A percentile compares a stretch with the other conserved stretches of the same genome.
phyloP scores from a whole-genome alignment of 345 rosid genomes.

The Heritiera fomes region DNA sequence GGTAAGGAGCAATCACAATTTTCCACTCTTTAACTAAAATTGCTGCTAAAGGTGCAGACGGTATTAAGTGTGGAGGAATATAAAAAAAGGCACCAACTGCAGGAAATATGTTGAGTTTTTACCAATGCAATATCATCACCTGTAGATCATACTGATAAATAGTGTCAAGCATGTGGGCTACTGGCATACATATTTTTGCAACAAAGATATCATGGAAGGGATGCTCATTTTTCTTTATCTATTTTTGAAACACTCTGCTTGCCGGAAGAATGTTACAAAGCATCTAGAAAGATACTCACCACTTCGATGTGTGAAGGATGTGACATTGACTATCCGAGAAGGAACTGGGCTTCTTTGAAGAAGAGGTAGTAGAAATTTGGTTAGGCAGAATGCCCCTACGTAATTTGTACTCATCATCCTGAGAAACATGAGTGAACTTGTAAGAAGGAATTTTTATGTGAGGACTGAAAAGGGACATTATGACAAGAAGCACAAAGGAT shows the following conservation, averaged over 20 bases:
- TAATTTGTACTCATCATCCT: slow-evolving; percentile 94
- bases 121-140: not conserved
- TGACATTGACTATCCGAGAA: slow-evolving; percentile 84
- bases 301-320: slow-evolving; percentile 85
- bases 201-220: not conserved
- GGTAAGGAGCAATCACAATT: not conserved
- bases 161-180: not conserved
- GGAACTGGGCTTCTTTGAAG: slow-evolving; percentile 72
- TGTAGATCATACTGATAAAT: not conserved
- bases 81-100: not conserved
- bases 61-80: not conserved
- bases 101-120: not conserved
- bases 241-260: not conserved
- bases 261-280: not conserved
- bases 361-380: slow-evolving; percentile 75
- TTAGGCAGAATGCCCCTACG: slow-evolving; percentile 68
- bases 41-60: not conserved
- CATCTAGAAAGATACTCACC: slow-evolving; percentile 40
- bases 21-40: not conserved
- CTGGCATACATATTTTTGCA: not conserved
- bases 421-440: slow-evolving; percentile 20
- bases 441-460: not conserved
- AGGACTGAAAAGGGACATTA: not conserved
- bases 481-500: not conserved
- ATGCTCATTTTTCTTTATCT: not conserved